These are phyloP conservation scores for Schizosaccharomyces osmophilus DNA, from an alignment of 805 yeast genomes.

Conservation along the genomic window DNA sequence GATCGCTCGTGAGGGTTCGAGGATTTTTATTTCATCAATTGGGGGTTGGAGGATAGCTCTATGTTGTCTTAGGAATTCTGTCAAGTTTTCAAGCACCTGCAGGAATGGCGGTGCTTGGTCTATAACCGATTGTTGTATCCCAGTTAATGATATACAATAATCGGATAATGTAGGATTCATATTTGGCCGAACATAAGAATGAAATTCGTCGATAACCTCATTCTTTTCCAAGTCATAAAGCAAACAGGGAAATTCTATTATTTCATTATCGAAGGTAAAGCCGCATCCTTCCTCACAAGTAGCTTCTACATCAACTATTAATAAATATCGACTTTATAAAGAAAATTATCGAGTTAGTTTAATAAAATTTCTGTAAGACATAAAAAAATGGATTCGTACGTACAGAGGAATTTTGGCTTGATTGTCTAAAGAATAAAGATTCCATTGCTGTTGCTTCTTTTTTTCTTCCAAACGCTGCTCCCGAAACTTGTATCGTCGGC, in stretches of 20 bases:
- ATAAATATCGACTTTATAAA: slow-evolving; percentile 5
- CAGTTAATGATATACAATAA: slow-evolving; percentile 6
- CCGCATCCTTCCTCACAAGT: slow-evolving; percentile 5
- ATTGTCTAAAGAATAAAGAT: not conserved
- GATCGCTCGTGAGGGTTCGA: not conserved
- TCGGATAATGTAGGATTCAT: not conserved
- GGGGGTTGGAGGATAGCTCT: slow-evolving; percentile 1
- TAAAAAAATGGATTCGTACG: not conserved
- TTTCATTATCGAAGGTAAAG: slow-evolving; percentile 5
- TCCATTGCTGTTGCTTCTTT: not conserved
- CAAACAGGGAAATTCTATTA: slow-evolving; percentile 10
- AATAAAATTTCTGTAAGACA: not conserved
- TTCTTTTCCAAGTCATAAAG: slow-evolving; percentile 9
- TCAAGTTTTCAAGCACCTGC: slow-evolving; percentile 4
- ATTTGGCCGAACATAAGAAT: slow-evolving; percentile 7
- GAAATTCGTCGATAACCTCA: slow-evolving; percentile 7
- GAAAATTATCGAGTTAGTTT: not conserved
- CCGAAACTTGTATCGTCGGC: not conserved
- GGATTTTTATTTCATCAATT: not conserved
- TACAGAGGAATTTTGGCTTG: not conserved
- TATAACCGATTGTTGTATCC: slow-evolving; percentile 5
- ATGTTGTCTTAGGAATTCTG: slow-evolving; percentile 5
- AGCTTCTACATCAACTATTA: slow-evolving; percentile 9
- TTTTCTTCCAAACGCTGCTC: not conserved
- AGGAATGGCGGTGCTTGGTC: slow-evolving; percentile 6